phyloP scores from a whole-genome alignment of 2,329 filamentous ascomycete genomes.

The Exophiala oligosperma region DNA sequence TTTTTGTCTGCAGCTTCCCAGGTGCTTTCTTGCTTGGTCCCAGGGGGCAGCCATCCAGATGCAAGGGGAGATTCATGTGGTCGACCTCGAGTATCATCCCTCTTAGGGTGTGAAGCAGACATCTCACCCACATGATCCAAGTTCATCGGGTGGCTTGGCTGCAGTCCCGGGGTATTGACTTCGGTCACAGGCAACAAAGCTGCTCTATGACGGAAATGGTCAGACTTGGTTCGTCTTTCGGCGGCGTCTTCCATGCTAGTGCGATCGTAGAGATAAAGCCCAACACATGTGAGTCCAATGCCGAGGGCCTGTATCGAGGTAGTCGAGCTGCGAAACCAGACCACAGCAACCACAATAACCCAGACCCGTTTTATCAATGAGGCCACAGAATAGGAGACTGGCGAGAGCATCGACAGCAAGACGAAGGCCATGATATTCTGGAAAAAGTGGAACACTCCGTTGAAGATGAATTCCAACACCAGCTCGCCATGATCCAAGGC shows the following conservation, averaged over 20 bases:
- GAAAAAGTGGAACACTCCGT: constrained; percentile 92
- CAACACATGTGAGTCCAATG: constrained; percentile 85
- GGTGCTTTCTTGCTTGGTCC: constrained; percentile 83
- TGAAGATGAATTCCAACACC: constrained; percentile 88
- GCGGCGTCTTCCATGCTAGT: constrained; percentile 86
- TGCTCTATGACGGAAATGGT: constrained; percentile 61
- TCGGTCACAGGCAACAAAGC: constrained; percentile 68
- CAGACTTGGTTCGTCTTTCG: constrained; percentile 69
- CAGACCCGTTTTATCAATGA: constrained; percentile 96
- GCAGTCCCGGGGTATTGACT: constrained; percentile 36
- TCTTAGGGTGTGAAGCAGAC: constrained; percentile 35
- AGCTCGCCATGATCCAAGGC: constrained; percentile 64
- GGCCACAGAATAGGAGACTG: constrained; percentile 95
- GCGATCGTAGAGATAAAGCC: constrained; percentile 92
- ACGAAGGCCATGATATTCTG: constrained; percentile 96
- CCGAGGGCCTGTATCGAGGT: constrained; percentile 80
- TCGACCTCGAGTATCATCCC: constrained; percentile 43
- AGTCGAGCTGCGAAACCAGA: constrained; percentile 94
- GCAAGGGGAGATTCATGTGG: constrained; percentile 7
- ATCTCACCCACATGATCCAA: constrained; percentile 14
- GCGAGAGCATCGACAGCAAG: constrained; percentile 87
- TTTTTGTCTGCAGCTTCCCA: constrained; percentile 60
- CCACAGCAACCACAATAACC: constrained; percentile 88
- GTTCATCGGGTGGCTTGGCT: constrained; percentile 3
- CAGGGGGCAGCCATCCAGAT: constrained; percentile 66